These are phyloP conservation scores for Durusdinium trenchii DNA, from an alignment of 73 alveolate genomes.

Conservation along the genomic window DNA sequence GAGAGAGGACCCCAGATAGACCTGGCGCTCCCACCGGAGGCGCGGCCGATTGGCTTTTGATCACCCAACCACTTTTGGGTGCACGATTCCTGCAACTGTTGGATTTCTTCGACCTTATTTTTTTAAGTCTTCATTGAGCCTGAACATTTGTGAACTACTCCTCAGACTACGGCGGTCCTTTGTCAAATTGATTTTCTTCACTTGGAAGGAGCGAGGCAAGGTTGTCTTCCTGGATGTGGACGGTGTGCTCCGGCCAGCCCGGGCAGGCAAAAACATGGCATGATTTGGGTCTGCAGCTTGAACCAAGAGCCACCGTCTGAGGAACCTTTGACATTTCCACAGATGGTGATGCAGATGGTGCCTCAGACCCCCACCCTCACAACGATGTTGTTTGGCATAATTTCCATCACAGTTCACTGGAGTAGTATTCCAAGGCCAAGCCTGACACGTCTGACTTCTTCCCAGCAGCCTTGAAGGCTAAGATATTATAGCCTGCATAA, in stretches of 20 bases:
- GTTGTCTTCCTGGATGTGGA: conserved; percentile 91
- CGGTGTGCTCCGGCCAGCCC: conserved; percentile 94
- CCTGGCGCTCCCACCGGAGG: conserved; percentile 71
- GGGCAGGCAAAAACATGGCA: conserved; percentile 47
- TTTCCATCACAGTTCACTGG: not conserved
- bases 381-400: too few species aligned
- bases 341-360: conserved; percentile 69
- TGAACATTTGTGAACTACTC: too few species aligned
- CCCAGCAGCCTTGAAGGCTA: conserved; percentile 89
- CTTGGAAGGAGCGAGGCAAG: conserved; percentile 41
- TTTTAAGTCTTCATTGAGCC: too few species aligned
- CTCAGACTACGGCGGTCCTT: not conserved
- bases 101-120: too few species aligned
- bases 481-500: too few species aligned
- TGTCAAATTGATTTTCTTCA: not conserved
- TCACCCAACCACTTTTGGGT: not conserved
- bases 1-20: conserved; percentile 77
- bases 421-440: conserved; percentile 9
- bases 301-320: not conserved
- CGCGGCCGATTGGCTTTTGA: too few species aligned
- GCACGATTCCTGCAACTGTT: not conserved
- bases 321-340: conserved; percentile 86
- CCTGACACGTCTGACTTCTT: conserved; percentile 95
- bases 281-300: not conserved
- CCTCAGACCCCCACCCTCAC: not conserved